Evolutionary conservation across 1,139 yeast species (phyloP).

Genomic region (Pichia cactophila): DNA sequence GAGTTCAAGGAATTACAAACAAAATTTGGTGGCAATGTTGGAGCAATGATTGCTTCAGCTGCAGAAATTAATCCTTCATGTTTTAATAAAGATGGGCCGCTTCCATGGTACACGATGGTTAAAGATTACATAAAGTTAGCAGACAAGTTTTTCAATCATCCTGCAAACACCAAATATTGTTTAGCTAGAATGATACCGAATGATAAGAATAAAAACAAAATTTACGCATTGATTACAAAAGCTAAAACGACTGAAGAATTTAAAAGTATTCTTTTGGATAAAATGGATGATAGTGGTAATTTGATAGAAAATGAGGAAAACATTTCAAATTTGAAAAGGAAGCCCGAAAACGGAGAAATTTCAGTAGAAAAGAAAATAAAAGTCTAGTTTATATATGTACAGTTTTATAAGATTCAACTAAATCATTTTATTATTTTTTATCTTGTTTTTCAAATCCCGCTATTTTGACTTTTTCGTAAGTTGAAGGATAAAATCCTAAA

Average conservation of each 20-base stretch:
- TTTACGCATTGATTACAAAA: constrained; percentile 51
- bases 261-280: constrained; percentile 28
- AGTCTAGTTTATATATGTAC: neutral
- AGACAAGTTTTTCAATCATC: constrained; percentile 47
- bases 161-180: constrained; percentile 74
- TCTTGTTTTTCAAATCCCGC: constrained; percentile 34
- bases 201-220: constrained; percentile 48
- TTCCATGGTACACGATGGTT: constrained; percentile 48
- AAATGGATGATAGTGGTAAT: constrained; percentile 30
- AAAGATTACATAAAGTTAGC: constrained; percentile 54
- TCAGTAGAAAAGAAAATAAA: constrained; percentile 8
- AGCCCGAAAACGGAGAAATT: constrained; percentile 1
- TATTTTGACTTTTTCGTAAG: constrained; percentile 30
- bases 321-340: constrained; percentile 6
- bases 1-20: constrained; percentile 51
- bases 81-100: constrained; percentile 41
- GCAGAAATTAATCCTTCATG: constrained; percentile 86
- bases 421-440: neutral
- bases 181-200: constrained; percentile 64
- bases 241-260: constrained; percentile 52
- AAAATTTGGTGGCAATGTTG: constrained; percentile 49
- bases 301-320: constrained; percentile 5
- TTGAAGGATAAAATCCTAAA: constrained; percentile 49
- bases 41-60: constrained; percentile 90
- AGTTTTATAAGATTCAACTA: no score